A percentile compares a stretch with the other conserved stretches of the same genome.
phyloP scores from a whole-genome alignment of 345 rosid species.

The Psidium guajava region DNA sequence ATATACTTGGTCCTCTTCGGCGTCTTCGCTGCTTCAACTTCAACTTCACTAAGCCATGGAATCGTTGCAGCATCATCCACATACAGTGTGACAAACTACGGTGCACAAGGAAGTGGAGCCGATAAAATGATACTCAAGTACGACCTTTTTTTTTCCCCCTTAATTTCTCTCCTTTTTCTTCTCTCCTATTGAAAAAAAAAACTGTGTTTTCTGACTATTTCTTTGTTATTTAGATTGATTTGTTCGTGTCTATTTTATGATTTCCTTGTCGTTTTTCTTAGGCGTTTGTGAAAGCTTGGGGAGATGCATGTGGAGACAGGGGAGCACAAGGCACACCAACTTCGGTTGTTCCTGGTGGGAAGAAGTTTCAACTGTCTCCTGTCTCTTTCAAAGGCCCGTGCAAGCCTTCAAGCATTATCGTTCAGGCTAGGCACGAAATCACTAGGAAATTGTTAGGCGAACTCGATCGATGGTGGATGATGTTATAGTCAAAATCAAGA shows the following conservation, averaged over 20 bases:
- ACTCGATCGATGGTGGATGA: background rate
- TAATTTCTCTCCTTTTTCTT: background rate
- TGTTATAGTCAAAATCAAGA: background rate
- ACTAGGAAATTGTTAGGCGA: background rate
- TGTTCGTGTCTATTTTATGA: background rate
- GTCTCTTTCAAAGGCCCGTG: slow-evolving; percentile 18
- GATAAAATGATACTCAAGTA: too few relatives aligned
- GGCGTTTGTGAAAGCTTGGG: slow-evolving; percentile 26
- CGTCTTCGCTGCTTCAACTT: too few relatives aligned
- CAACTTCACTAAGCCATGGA: too few relatives aligned
- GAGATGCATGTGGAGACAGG: slow-evolving; percentile 1
- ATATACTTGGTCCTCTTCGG: too few relatives aligned
- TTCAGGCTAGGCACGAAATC: background rate
- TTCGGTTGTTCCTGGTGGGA: slow-evolving; percentile 3
- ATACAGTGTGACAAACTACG: too few relatives aligned
- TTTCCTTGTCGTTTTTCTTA: background rate
- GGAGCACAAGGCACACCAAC: background rate
- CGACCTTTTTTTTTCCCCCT: too few relatives aligned
- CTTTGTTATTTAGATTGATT: background rate
- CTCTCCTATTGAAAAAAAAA: background rate
- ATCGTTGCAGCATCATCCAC: too few relatives aligned
- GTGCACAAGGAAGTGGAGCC: too few relatives aligned
- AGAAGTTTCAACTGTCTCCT: slow-evolving; percentile 9
- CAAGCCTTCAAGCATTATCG: background rate
- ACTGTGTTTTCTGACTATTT: background rate